Conservation (phyloP, 371 early-diverging fungal species). For the Cokeromyces recurvatus region DNA sequence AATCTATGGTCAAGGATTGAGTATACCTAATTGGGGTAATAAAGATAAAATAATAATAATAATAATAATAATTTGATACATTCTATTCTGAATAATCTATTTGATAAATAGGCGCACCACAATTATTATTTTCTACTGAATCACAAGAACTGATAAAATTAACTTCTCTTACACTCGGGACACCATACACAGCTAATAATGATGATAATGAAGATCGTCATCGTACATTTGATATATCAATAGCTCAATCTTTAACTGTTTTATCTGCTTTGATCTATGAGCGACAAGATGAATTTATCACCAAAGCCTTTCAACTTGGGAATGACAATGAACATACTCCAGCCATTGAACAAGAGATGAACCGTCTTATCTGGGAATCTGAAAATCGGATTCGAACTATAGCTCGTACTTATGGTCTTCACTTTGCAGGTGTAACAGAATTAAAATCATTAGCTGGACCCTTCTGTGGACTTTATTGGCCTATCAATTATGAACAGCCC, state of each 20-base stretch:
- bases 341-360: slow-evolving; percentile 8
- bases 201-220: slow-evolving; percentile 5
- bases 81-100: too few relatives aligned
- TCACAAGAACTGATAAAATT: slow-evolving; percentile 8
- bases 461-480: slow-evolving; percentile 35
- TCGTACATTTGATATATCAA: slow-evolving; percentile 27
- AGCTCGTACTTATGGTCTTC: slow-evolving; percentile 31
- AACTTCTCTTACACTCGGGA: slow-evolving; percentile 20
- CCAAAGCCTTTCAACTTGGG: slow-evolving; percentile 13
- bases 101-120: slow-evolving; percentile 21
- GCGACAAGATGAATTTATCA: slow-evolving; percentile 37
- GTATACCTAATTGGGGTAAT: slow-evolving; percentile 37
- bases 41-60: too few relatives aligned
- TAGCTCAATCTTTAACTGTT: slow-evolving; percentile 25
- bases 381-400: slow-evolving; percentile 22
- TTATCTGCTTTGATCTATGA: slow-evolving; percentile 39
- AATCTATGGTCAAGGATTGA: slow-evolving; percentile 26
- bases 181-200: neutral
- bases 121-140: slow-evolving; percentile 16
- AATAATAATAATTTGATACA: too few relatives aligned
- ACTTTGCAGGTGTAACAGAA: slow-evolving; percentile 46
- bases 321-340: neutral
- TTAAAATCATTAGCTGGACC: slow-evolving; percentile 46
- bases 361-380: slow-evolving; percentile 20
- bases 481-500: slow-evolving; percentile 17